These are phyloP conservation scores for Neopestalotiopsis sp. DNA, from an alignment of 2,329 filamentous ascomycete genomes.

Conservation along the genomic window DNA sequence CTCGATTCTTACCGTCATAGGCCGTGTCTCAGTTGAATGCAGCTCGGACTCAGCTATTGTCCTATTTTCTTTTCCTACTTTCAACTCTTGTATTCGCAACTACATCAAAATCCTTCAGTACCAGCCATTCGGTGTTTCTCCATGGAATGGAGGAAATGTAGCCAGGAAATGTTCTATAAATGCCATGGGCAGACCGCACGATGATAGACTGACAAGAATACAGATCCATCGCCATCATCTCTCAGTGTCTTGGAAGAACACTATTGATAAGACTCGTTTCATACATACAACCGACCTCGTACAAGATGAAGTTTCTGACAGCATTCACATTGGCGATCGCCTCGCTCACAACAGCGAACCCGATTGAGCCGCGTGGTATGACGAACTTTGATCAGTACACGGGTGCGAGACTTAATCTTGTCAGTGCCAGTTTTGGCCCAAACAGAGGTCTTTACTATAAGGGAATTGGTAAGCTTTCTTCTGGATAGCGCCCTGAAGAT, in stretches of 20 bases:
- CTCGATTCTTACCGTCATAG: neutral
- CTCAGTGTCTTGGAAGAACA: neutral
- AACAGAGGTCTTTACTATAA: neutral
- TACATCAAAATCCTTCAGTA: neutral
- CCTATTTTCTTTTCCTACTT: neutral
- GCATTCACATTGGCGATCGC: neutral
- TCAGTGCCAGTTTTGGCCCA: neutral
- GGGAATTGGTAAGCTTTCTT: neutral
- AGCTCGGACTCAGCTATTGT: neutral
- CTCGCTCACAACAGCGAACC: neutral
- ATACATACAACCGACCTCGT: neutral
- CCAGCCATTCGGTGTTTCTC: neutral
- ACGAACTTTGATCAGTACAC: neutral
- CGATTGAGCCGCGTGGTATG: neutral
- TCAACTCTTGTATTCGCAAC: neutral
- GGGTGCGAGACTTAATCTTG: neutral
- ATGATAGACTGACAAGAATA: neutral
- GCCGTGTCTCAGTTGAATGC: conserved; percentile 1
- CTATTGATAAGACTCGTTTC: neutral
- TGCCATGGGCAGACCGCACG: neutral
- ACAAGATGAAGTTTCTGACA: neutral
- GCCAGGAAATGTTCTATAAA: neutral
- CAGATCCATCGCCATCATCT: neutral
- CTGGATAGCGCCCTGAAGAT: too few species aligned
- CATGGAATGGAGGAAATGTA: neutral